Evolutionary conservation across 2,329 filamentous ascomycete species (phyloP).

Genomic region (Aureobasidium namibiae): DNA sequence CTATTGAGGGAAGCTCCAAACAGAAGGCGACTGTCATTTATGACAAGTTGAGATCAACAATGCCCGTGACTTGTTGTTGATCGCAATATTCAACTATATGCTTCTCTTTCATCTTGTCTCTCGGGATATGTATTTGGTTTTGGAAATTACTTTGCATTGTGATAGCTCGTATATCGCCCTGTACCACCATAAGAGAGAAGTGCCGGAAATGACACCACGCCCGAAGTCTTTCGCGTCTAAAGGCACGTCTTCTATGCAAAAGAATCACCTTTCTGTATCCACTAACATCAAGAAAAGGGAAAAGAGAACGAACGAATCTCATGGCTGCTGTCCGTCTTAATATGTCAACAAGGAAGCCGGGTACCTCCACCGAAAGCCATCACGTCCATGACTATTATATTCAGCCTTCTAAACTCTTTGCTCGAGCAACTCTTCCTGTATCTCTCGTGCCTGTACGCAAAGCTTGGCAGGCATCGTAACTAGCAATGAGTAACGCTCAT

Average conservation of each 20-base stretch:
- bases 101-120: neutral
- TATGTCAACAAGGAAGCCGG: neutral
- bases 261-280: neutral
- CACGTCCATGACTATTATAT: neutral
- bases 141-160: neutral
- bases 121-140: neutral
- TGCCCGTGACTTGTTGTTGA: neutral
- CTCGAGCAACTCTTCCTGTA: neutral
- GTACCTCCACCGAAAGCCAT: neutral
- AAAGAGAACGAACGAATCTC: no score
- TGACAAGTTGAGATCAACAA: neutral
- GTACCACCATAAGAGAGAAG: neutral
- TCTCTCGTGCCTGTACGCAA: neutral
- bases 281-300: neutral
- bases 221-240: neutral
- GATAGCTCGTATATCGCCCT: neutral
- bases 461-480: neutral
- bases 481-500: no score
- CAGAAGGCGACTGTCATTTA: neutral
- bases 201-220: neutral
- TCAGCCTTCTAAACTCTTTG: neutral
- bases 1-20: constrained; percentile 5
- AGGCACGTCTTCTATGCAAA: neutral
- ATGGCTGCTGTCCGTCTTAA: neutral
- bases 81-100: neutral